phyloP scores from a whole-genome alignment of 257 asterid genomes.

The Solanum okadae region DNA sequence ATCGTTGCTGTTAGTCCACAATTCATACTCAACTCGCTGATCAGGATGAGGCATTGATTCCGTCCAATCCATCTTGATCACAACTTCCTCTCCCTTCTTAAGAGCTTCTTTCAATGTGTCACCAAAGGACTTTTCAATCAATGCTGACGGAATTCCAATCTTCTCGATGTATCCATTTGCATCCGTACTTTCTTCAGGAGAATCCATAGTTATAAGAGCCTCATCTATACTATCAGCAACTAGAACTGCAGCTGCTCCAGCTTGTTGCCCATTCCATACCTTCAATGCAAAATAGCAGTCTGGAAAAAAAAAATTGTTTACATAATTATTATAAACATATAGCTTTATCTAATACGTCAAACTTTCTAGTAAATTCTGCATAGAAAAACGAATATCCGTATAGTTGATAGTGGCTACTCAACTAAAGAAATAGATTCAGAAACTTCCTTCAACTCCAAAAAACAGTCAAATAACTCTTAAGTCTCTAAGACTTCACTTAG shows the following conservation, averaged over 20 bases:
- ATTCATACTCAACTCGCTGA: slow-evolving; percentile 68
- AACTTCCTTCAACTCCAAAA: neutral
- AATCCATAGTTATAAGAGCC: slow-evolving; percentile 80
- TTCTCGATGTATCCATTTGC: slow-evolving; percentile 68
- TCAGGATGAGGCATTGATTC: slow-evolving; percentile 93
- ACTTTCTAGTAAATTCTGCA: neutral
- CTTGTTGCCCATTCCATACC: slow-evolving; percentile 81
- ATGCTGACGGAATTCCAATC: slow-evolving; percentile 70
- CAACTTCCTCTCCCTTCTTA: slow-evolving; percentile 37
- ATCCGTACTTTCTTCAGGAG: slow-evolving; percentile 68
- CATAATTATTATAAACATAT: neutral
- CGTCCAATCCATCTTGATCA: slow-evolving; percentile 70
- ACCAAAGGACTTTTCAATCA: slow-evolving; percentile 53
- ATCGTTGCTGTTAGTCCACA: slow-evolving; percentile 89
- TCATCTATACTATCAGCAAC: slow-evolving; percentile 84
- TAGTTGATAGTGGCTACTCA: neutral
- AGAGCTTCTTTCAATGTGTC: slow-evolving; percentile 41
- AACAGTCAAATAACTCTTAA: neutral
- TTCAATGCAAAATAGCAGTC: slow-evolving; percentile 83
- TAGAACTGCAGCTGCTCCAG: slow-evolving; percentile 84
- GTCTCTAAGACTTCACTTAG: neutral
- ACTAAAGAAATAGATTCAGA: neutral
- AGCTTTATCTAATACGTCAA: neutral
- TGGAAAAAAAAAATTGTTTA: slow-evolving; percentile 4
- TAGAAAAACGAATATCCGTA: neutral